Evolutionary conservation across 768 basidiomycete species (phyloP).

Genomic region (Xerocomellus chrysenteron): DNA sequence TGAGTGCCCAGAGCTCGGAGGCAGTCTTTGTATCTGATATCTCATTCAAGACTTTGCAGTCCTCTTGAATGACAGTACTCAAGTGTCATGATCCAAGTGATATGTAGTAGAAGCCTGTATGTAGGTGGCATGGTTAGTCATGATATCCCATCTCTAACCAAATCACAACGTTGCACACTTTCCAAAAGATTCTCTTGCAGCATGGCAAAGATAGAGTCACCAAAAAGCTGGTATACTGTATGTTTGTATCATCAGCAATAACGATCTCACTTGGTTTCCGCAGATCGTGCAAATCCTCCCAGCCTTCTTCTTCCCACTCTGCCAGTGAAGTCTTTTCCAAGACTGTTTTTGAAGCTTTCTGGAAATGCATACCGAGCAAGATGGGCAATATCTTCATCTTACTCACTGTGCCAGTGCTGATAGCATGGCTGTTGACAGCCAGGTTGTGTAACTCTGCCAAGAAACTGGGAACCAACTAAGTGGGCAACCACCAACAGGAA

Average conservation of each 20-base stretch:
- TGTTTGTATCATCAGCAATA: slow-evolving; percentile 85
- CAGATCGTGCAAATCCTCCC: slow-evolving; percentile 72
- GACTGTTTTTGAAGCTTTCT: slow-evolving; percentile 30
- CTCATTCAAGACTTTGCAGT: slow-evolving; percentile 62
- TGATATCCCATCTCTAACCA: not conserved
- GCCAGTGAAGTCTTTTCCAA: slow-evolving; percentile 18
- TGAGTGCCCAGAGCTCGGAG: slow-evolving; percentile 53
- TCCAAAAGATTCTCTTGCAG: slow-evolving; percentile 92
- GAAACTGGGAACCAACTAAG: slow-evolving; percentile 51
- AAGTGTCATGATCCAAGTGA: slow-evolving; percentile 74
- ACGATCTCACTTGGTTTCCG: slow-evolving; percentile 68
- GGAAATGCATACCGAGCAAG: slow-evolving; percentile 71
- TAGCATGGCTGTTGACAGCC: slow-evolving; percentile 65
- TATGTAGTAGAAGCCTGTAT: slow-evolving; percentile 71
- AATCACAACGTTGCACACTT: slow-evolving; percentile 39
- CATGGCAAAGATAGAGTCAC: slow-evolving; percentile 69
- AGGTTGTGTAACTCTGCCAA: slow-evolving; percentile 80
- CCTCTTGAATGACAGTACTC: slow-evolving; percentile 72
- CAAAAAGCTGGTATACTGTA: slow-evolving; percentile 77
- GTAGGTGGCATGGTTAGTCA: not conserved
- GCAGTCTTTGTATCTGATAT: slow-evolving; percentile 47
- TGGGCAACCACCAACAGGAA: not conserved
- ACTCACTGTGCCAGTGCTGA: slow-evolving; percentile 45
- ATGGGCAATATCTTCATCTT: slow-evolving; percentile 73
- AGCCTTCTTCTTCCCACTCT: slow-evolving; percentile 62